These are phyloP conservation scores for Russula olivacea DNA, from an alignment of 768 basidiomycete species.

Conservation along the genomic window DNA sequence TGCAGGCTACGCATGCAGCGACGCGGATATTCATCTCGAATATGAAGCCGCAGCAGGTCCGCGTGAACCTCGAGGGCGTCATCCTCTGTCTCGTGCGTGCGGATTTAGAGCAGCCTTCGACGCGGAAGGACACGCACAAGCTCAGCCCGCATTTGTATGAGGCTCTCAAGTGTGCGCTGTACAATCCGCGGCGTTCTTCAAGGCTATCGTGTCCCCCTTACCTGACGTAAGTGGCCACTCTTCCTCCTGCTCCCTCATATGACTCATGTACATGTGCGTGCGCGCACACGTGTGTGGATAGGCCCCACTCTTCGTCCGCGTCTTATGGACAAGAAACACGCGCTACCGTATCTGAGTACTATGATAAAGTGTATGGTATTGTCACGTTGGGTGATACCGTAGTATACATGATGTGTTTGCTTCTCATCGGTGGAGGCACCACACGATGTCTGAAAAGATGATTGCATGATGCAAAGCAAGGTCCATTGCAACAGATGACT, in stretches of 20 bases:
- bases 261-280: neutral
- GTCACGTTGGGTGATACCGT: no score
- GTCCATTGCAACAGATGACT: no score
- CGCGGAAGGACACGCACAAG: conserved; percentile 57
- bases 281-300: conserved; percentile 14
- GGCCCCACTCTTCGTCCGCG: conserved; percentile 96
- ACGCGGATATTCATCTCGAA: conserved; percentile 95
- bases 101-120: conserved; percentile 56
- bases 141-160: conserved; percentile 92
- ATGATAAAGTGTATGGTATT: no score
- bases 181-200: conserved; percentile 97
- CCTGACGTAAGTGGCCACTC: conserved; percentile 59
- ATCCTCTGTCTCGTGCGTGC: conserved; percentile 84
- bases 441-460: no score
- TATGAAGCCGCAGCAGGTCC: conserved; percentile 92
- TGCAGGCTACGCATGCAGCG: conserved; percentile 90
- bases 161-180: conserved; percentile 83
- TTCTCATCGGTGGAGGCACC: no score
- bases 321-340: conserved; percentile 97
- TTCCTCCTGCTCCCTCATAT: no score
- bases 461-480: no score
- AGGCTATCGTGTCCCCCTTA: conserved; percentile 93
- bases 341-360: conserved; percentile 95
- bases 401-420: no score
- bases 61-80: conserved; percentile 87